phyloP scores from a whole-genome alignment of 345 rosid species.

The Erodium maritimum region DNA sequence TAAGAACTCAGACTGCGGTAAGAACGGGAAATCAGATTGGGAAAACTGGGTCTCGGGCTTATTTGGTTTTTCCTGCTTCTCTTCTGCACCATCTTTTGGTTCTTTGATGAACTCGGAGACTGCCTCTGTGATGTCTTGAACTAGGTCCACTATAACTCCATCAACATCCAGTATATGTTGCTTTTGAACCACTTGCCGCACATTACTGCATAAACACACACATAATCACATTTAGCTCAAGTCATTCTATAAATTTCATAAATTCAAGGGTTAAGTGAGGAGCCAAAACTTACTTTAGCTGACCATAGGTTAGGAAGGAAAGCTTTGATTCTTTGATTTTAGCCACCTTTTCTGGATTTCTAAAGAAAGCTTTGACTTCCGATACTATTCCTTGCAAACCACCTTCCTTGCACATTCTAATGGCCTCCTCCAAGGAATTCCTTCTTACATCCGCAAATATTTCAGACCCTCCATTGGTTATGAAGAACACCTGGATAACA shows the following conservation, averaged over 20 bases:
- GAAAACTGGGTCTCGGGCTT: slow-evolving; percentile 42
- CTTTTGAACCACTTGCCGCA: slow-evolving; percentile 73
- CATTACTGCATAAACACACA: slow-evolving; percentile 32
- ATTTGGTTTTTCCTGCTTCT: slow-evolving; percentile 12
- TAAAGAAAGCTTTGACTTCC: slow-evolving; percentile 67
- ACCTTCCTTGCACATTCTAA: slow-evolving; percentile 58
- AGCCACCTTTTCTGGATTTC: slow-evolving; percentile 56
- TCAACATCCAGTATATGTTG: slow-evolving; percentile 77
- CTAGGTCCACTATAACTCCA: slow-evolving; percentile 79
- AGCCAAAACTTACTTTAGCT: slow-evolving; percentile 40
- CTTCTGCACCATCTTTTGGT: slow-evolving; percentile 9
- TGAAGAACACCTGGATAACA: slow-evolving; percentile 53
- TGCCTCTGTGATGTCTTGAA: slow-evolving; percentile 54
- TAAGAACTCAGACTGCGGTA: slow-evolving; percentile 28
- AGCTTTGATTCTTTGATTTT: slow-evolving; percentile 72
- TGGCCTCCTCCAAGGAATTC: slow-evolving; percentile 81
- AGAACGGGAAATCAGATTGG: slow-evolving; percentile 62
- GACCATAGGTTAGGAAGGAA: slow-evolving; percentile 70
- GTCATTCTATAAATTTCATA: too few relatives aligned
- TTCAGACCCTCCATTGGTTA: slow-evolving; percentile 55
- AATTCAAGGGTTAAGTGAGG: not conserved
- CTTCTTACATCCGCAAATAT: slow-evolving; percentile 50
- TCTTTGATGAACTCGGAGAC: slow-evolving; percentile 40
- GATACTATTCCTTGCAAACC: slow-evolving; percentile 76
- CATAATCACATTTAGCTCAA: not conserved